These are phyloP conservation scores for Thozetella sp. DNA, from an alignment of 495 filamentous ascomycete species.

Conservation along the genomic window DNA sequence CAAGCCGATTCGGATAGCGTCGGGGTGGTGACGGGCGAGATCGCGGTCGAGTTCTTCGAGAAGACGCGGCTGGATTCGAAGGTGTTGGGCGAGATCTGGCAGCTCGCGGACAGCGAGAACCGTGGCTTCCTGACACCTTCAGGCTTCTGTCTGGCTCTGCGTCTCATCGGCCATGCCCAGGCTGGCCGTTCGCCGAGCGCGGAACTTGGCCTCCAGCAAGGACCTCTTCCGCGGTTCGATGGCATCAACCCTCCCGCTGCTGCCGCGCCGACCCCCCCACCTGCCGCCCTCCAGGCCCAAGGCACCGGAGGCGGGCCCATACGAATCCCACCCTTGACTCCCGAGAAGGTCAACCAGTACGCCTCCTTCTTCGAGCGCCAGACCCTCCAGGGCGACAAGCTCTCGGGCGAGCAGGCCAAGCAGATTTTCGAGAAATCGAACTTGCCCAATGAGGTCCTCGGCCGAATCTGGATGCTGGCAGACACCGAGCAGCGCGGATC, in stretches of 20 bases:
- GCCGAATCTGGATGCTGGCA: conserved; percentile 91
- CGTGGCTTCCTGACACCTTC: conserved; percentile 87
- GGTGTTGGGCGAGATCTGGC: conserved; percentile 96
- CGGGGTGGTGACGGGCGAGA: conserved; percentile 93
- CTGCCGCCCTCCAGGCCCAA: conserved; percentile 61
- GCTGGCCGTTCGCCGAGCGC: conserved; percentile 76
- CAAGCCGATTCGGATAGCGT: conserved; percentile 86
- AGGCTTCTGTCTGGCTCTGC: conserved; percentile 87
- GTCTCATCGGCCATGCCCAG: conserved; percentile 95
- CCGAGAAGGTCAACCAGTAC: conserved; percentile 89
- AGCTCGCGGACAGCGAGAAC: conserved; percentile 96
- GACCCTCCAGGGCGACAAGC: conserved; percentile 67
- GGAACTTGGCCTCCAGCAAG: conserved; percentile 72
- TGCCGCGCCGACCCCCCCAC: conserved; percentile 49
- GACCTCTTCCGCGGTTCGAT: conserved; percentile 91
- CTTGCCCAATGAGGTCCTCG: conserved; percentile 86
- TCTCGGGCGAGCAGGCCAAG: conserved; percentile 90
- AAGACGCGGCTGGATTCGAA: conserved; percentile 86
- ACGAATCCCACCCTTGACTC: conserved; percentile 85
- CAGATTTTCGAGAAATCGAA: conserved; percentile 92
- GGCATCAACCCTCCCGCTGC: conserved; percentile 54
- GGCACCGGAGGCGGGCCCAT: conserved; percentile 69
- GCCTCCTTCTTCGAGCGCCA: conserved; percentile 85
- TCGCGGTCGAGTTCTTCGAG: conserved; percentile 97
- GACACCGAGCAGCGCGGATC: conserved; percentile 91